phyloP scores from a whole-genome alignment of 306 rosid species.

The Pyrus bretschneideri region DNA sequence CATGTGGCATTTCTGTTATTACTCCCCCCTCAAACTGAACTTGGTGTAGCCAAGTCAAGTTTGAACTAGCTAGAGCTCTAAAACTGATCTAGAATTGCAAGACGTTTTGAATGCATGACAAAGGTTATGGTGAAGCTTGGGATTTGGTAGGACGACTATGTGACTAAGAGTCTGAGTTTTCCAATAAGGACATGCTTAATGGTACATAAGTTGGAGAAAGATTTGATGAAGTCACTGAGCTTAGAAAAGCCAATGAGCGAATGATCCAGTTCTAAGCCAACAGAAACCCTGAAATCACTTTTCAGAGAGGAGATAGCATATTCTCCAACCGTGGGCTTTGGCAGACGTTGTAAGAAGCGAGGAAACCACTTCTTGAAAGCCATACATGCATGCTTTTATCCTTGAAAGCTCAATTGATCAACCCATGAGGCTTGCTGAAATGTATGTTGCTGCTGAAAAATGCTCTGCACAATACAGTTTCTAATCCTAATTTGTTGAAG shows the following conservation, averaged over 20 bases:
- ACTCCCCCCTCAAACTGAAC: too few relatives aligned
- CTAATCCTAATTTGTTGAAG: too few relatives aligned
- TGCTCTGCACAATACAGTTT: too few relatives aligned
- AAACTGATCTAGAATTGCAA: not conserved
- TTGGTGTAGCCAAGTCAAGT: too few relatives aligned
- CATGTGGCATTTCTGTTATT: too few relatives aligned
- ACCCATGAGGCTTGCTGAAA: too few relatives aligned
- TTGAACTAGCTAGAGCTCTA: too few relatives aligned
- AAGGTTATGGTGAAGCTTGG: slow-evolving; percentile 2
- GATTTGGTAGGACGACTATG: slow-evolving; percentile 23
- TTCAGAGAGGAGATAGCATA: slow-evolving; percentile 38
- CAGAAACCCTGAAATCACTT: slow-evolving; percentile 26
- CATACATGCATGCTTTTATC: slow-evolving; percentile 19
- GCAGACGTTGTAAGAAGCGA: slow-evolving; percentile 9
- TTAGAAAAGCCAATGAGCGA: slow-evolving; percentile 31
- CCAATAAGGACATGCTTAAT: slow-evolving; percentile 12
- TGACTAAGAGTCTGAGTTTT: slow-evolving; percentile 24
- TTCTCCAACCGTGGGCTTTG: slow-evolving; percentile 23
- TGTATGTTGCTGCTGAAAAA: too few relatives aligned
- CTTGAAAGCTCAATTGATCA: not conserved
- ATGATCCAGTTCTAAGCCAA: slow-evolving; percentile 35
- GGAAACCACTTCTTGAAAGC: slow-evolving; percentile 42
- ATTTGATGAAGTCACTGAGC: slow-evolving; percentile 29
- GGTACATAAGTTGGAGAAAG: slow-evolving; percentile 24
- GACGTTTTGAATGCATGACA: not conserved